Conservation (phyloP, 2,329 filamentous ascomycete species). For the Alternaria metachromatica region DNA sequence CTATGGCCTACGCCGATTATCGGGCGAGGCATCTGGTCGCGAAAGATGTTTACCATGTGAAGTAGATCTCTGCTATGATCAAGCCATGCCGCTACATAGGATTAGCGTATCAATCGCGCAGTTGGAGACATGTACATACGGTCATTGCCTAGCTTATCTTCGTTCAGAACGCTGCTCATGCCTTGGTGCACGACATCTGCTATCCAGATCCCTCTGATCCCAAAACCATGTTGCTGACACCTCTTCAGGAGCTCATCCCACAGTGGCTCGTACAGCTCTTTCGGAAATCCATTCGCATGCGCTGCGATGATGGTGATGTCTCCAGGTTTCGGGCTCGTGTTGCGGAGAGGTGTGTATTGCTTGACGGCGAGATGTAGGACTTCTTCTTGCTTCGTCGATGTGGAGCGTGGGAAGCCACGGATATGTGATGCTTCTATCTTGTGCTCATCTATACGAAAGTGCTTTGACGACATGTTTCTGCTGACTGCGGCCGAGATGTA, state of each 20-base stretch:
- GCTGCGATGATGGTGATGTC: conserved; percentile 86
- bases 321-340: conserved; percentile 70
- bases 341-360: conserved; percentile 82
- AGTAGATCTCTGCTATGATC: conserved; percentile 86
- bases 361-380: conserved; percentile 77
- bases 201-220: conserved; percentile 86
- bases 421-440: conserved; percentile 72
- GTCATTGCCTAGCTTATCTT: conserved; percentile 79
- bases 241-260: conserved; percentile 80
- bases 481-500: background rate
- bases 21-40: conserved; percentile 78
- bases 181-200: conserved; percentile 89
- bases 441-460: conserved; percentile 76
- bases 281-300: conserved; percentile 92
- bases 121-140: conserved; percentile 61
- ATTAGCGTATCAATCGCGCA: background rate
- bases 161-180: conserved; percentile 78
- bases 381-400: conserved; percentile 75
- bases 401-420: conserved; percentile 78
- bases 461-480: conserved; percentile 47
- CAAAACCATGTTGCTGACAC: conserved; percentile 65
- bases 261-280: conserved; percentile 92
- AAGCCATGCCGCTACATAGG: conserved; percentile 73
- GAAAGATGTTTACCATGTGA: conserved; percentile 84
- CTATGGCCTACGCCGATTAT: conserved; percentile 88